Evolutionary conservation across 306 rosid species (phyloP).

Genomic region (Pueraria montana): DNA sequence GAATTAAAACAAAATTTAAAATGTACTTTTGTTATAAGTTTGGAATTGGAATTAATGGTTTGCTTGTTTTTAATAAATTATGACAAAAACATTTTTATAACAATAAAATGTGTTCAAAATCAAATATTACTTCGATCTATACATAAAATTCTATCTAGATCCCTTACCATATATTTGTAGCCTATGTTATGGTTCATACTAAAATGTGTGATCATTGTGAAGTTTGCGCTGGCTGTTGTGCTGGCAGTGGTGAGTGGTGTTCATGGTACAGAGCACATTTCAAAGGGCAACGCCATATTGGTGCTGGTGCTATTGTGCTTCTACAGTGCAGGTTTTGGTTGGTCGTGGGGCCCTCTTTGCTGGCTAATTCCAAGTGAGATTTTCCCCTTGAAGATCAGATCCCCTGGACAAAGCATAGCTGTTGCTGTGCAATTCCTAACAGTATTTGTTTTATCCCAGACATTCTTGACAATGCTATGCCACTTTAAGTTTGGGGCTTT

Average conservation of each 20-base stretch:
- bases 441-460: constrained; percentile 66
- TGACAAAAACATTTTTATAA: too few species aligned
- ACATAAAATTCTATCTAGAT: too few species aligned
- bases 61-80: too few species aligned
- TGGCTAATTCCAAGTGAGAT: constrained; percentile 87
- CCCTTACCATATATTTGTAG: too few species aligned
- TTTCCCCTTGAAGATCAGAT: constrained; percentile 66
- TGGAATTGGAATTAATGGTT: too few species aligned
- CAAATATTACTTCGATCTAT: too few species aligned
- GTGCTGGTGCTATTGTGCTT: constrained; percentile 64
- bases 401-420: constrained; percentile 69
- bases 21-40: too few species aligned
- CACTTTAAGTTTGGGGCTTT: constrained; percentile 73
- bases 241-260: constrained; percentile 56
- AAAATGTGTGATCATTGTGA: constrained; percentile 17
- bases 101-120: too few species aligned
- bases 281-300: constrained; percentile 55
- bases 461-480: constrained; percentile 75
- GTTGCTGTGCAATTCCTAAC: constrained; percentile 61
- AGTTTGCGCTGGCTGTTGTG: constrained; percentile 61
- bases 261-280: constrained; percentile 50
- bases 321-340: constrained; percentile 74
- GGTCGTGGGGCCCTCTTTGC: constrained; percentile 80
- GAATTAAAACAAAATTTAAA: too few species aligned
- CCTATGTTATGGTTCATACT: neutral